Percentiles rank a stretch among this genome's conserved stretches.
These are phyloP conservation scores for Pharus latifolius DNA, from an alignment of 176 grass and related monocot species.

Conservation along the genomic window DNA sequence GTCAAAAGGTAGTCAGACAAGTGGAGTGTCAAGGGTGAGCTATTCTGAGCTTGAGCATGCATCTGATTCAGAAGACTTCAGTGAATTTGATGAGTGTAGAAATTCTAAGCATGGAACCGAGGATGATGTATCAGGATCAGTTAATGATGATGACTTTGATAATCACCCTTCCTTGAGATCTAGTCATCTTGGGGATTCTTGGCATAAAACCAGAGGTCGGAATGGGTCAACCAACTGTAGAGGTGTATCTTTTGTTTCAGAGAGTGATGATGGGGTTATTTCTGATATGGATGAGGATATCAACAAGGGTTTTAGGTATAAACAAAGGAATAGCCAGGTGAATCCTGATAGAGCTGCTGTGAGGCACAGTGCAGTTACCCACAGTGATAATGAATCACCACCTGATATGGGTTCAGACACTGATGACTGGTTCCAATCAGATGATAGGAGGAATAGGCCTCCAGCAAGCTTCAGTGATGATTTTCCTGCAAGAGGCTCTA, in stretches of 20 bases:
- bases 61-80: conserved; percentile 29
- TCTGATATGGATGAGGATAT: conserved; percentile 34
- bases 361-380: conserved; percentile 3
- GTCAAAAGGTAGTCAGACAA: conserved; percentile 7
- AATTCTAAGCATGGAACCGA: conserved; percentile 11
- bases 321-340: no score
- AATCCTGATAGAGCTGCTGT: conserved; percentile 3
- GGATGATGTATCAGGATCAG: conserved; percentile 14
- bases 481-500: no score
- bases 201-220: background rate
- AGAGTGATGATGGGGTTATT: conserved; percentile 2
- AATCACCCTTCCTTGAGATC: conserved; percentile 10
- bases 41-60: conserved; percentile 33
- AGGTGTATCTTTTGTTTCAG: background rate
- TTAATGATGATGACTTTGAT: conserved; percentile 12
- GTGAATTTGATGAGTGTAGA: background rate
- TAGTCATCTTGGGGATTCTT: background rate
- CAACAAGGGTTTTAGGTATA: conserved; percentile 5
- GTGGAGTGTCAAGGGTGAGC: conserved; percentile 28
- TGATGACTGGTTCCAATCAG: background rate
- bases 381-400: background rate
- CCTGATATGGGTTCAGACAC: background rate
- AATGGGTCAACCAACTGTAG: background rate
- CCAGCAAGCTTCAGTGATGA: background rate
- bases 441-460: background rate